These are phyloP conservation scores for Polytrichum formosum DNA, from an alignment of 225 moss, liverwort and hornwort genomes.

Conservation along the genomic window DNA sequence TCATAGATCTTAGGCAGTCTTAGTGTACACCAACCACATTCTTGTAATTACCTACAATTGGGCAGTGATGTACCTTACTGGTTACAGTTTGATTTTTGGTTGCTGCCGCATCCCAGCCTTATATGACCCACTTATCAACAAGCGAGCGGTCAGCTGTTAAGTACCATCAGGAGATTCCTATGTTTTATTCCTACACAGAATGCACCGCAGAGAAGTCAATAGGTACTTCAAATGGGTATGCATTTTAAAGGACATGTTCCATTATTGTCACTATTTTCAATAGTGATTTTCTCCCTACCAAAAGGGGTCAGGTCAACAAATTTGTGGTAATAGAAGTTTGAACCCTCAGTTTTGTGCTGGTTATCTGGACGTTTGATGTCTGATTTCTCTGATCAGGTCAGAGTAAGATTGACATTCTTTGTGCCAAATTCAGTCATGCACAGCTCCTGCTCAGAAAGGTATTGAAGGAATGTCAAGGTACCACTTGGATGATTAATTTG, in stretches of 20 bases:
- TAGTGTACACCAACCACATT: constrained; percentile 30
- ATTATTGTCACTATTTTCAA: neutral
- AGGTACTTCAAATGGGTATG: neutral
- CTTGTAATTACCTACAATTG: constrained; percentile 33
- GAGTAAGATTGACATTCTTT: too few species aligned
- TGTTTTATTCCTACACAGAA: constrained; percentile 16
- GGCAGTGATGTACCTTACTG: constrained; percentile 21
- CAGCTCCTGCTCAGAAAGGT: too few species aligned
- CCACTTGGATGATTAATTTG: too few species aligned
- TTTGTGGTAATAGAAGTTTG: too few species aligned
- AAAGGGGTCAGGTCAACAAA: neutral
- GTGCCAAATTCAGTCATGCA: too few species aligned
- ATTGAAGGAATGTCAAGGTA: too few species aligned
- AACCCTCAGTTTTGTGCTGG: too few species aligned
- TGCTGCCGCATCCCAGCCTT: constrained; percentile 31
- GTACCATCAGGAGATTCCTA: constrained; percentile 7
- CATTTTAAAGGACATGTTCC: neutral
- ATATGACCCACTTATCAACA: constrained; percentile 16
- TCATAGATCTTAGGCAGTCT: constrained; percentile 78
- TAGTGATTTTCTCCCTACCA: constrained; percentile 4
- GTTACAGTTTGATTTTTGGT: constrained; percentile 22
- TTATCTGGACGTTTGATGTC: too few species aligned
- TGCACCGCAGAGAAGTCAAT: constrained; percentile 9
- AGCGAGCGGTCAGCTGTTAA: constrained; percentile 31
- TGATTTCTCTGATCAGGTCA: too few species aligned